Base-by-base conservation (phyloP, 352 stramenopile genomes). In the Halophytophthora batemanensis region DNA sequence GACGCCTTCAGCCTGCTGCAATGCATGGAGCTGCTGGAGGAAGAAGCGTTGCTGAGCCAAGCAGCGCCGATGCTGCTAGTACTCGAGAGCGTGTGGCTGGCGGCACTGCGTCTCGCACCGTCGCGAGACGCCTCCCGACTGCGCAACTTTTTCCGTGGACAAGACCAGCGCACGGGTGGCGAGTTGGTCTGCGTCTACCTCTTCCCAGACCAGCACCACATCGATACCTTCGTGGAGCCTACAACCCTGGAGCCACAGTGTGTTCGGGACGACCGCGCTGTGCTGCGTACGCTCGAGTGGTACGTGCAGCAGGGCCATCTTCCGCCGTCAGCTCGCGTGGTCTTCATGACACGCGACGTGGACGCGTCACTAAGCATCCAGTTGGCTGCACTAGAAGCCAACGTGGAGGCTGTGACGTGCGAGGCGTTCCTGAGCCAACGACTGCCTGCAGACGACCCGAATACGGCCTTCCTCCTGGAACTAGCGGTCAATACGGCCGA, bases 1-100 rank as follows among this genome's bases (percentile, higher is more conserved):
- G 83, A 94, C 47, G 77, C 81, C 14, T 74, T 88, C 21, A 70
- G 68, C 36, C 46, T 94, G 40, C 35, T 90, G 39, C 77, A 87
- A 58, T 87, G 80, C 46, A 81, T 94, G 71, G 81, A 90, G 58
- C 64, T 94, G 14, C 53, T 91, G 14, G 71, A 89, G 35, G 69
- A 88, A 29, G 71, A 88, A 15, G 50, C 58, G 47, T 42, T 74
- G 37, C 85, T 94, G 29, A 57, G 45, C 19, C 49, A 50, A 15
- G 56, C 59, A 1, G 69, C 60, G 2, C 53, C 61, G 29, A 64
- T 84, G 45, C 34, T 92, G 22, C 58, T 92, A 17, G 68, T 94
- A n/a, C 56, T 94, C 42, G 70, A 92, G 59, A 90, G 73, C 11
- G 81, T 90, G 12, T 53, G 81, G n/a, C 61, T 77, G 31, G 64